Conservation (phyloP, 2,329 filamentous ascomycete genomes). For the Aspergillus ochraceus region DNA sequence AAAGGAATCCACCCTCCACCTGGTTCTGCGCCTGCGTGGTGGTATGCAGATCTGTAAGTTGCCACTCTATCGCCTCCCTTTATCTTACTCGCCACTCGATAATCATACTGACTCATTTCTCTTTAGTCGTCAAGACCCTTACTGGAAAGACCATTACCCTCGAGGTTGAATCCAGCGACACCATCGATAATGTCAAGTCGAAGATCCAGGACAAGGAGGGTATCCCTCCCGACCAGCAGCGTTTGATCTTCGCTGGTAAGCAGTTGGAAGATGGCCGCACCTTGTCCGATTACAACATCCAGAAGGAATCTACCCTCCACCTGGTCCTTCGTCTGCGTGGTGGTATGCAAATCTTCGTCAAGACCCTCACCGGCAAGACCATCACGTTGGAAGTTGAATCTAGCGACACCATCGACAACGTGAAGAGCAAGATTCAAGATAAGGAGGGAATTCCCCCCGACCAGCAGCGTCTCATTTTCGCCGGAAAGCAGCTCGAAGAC, state of each 20-base stretch:
- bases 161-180: constrained; percentile 72
- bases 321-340: constrained; percentile 84
- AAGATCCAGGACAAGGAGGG: constrained; percentile 99
- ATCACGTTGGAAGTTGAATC: constrained; percentile 91
- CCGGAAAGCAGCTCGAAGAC: constrained; percentile 90
- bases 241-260: constrained; percentile 93
- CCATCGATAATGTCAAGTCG: constrained; percentile 93
- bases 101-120: constrained; percentile 1
- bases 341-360: constrained; percentile 65
- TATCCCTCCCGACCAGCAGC: constrained; percentile 94
- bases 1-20: constrained; percentile 67
- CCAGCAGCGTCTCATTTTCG: constrained; percentile 91
- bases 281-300: constrained; percentile 90
- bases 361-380: constrained; percentile 75
- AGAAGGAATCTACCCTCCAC: constrained; percentile 87
- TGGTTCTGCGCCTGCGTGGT: constrained; percentile 72
- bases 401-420: constrained; percentile 89
- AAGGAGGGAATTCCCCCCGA: constrained; percentile 88
- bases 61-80: constrained; percentile 7
- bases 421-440: constrained; percentile 84
- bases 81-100: constrained; percentile 1
- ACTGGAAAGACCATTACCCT: constrained; percentile 66
- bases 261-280: constrained; percentile 94
- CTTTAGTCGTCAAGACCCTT: constrained; percentile 57
- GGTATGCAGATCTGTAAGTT: constrained; percentile 63